Conservation (phyloP, 768 basidiomycete genomes). For the Botryobasidium botryosum region DNA sequence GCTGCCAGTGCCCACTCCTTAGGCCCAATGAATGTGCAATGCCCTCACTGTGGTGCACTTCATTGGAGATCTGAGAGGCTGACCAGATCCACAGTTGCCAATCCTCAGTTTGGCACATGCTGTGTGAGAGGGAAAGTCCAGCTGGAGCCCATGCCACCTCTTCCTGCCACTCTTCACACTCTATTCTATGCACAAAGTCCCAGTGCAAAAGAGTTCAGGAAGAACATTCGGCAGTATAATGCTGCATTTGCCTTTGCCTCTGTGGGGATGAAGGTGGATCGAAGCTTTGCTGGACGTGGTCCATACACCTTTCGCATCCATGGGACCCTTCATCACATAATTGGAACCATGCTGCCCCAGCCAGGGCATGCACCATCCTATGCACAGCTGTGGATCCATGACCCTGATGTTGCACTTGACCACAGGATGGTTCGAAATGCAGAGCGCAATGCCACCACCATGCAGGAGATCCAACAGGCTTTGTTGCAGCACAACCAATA, state of each 20-base stretch:
- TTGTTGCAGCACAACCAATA: conserved; percentile 4
- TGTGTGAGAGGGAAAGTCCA: conserved; percentile 18
- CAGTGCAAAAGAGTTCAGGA: conserved; percentile 17
- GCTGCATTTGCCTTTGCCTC: conserved; percentile 27
- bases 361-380: conserved; percentile 16
- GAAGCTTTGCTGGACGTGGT: conserved; percentile 16
- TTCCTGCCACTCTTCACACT: conserved; percentile 11
- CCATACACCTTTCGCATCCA: conserved; percentile 23
- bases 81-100: not conserved
- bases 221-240: conserved; percentile 28
- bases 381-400: conserved; percentile 29
- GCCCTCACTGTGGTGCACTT: conserved; percentile 1
- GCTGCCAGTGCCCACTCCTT: no score
- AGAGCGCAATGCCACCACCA: not conserved
- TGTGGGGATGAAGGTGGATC: conserved; percentile 20
- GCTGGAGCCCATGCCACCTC: conserved; percentile 14
- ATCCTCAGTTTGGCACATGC: conserved; percentile 17
- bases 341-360: conserved; percentile 20
- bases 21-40: conserved; percentile 3
- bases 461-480: not conserved
- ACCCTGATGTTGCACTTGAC: conserved; percentile 15
- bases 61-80: conserved; percentile 4
- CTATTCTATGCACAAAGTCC: conserved; percentile 9
- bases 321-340: conserved; percentile 23
- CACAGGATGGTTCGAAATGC: not conserved